Evolutionary conservation across 225 moss, liverwort and hornwort species (phyloP).

Genomic region (Physcomitrium patens): DNA sequence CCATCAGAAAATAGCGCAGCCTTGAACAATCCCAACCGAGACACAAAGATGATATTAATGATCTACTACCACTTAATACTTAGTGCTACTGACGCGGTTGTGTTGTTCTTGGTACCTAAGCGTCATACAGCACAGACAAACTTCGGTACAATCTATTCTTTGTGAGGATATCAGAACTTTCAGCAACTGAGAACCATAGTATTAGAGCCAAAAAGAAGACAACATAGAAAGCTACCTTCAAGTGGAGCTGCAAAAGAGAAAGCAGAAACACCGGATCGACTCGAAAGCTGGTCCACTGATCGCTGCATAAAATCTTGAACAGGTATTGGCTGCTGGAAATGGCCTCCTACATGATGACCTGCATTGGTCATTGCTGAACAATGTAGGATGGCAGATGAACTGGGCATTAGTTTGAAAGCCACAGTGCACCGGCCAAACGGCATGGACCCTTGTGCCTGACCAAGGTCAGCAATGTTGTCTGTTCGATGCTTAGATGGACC

Average conservation of each 20-base stretch:
- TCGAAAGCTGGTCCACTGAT: constrained; percentile 91
- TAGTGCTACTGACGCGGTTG: not conserved
- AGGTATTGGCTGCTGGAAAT: constrained; percentile 74
- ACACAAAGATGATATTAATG: too few species aligned
- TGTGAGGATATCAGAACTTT: not conserved
- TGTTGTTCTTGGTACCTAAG: not conserved
- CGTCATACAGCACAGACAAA: not conserved
- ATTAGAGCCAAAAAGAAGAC: not conserved
- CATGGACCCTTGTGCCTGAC: constrained; percentile 47
- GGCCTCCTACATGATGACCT: constrained; percentile 76
- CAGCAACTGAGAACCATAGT: not conserved
- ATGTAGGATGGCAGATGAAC: constrained; percentile 82
- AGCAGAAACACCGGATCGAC: constrained; percentile 71
- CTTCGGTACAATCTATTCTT: not conserved
- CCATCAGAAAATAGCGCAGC: not conserved
- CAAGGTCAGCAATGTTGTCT: constrained; percentile 61
- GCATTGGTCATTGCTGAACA: constrained; percentile 90
- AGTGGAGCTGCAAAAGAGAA: constrained; percentile 73
- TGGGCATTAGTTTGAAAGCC: constrained; percentile 92
- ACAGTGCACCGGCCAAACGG: constrained; percentile 87
- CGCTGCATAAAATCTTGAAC: constrained; percentile 97
- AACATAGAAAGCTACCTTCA: constrained; percentile 59
- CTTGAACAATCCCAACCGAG: not conserved
- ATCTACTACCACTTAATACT: not conserved
- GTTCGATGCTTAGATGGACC: constrained; percentile 84